Evolutionary conservation across 345 rosid species (phyloP).

Genomic region (Ceriops zippeliana): DNA sequence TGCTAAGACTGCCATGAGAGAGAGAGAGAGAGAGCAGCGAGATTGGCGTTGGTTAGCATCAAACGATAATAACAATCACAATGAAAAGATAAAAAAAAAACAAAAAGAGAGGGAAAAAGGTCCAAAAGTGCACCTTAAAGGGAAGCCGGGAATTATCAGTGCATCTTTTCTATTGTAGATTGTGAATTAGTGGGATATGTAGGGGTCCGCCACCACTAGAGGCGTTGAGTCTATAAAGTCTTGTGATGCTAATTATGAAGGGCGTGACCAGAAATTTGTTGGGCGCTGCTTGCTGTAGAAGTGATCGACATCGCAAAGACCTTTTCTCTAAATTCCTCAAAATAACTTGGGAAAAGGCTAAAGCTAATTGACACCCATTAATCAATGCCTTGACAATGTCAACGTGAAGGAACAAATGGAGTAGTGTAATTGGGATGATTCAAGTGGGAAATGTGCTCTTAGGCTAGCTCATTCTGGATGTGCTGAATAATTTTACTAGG

Average conservation of each 20-base stretch:
- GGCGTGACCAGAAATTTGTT: conserved; percentile 1
- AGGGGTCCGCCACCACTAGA: conserved; percentile 27
- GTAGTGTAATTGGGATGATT: too few species aligned
- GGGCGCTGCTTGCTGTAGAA: not conserved
- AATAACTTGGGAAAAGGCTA: too few species aligned
- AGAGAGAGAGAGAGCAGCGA: too few species aligned
- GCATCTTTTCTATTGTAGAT: not conserved
- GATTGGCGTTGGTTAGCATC: conserved; percentile 4
- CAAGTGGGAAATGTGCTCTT: too few species aligned
- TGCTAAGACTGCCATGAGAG: not conserved
- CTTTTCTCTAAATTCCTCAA: too few species aligned
- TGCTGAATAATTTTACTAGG: too few species aligned
- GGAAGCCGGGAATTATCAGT: conserved; percentile 11
- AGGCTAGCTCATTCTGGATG: too few species aligned
- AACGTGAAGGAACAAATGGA: too few species aligned
- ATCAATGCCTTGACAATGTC: too few species aligned
- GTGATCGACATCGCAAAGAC: too few species aligned
- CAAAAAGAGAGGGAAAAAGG: conserved; percentile 6
- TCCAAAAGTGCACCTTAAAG: conserved; percentile 3
- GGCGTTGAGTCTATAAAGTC: conserved; percentile 11
- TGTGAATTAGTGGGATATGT: conserved; percentile 24
- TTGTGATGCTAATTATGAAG: conserved; percentile 23
- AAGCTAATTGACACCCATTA: too few species aligned
- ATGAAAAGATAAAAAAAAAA: not conserved
- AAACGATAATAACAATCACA: conserved; percentile 19